Base-by-base conservation (phyloP, 495 filamentous ascomycete species). In the Trichoderma erinaceum region DNA sequence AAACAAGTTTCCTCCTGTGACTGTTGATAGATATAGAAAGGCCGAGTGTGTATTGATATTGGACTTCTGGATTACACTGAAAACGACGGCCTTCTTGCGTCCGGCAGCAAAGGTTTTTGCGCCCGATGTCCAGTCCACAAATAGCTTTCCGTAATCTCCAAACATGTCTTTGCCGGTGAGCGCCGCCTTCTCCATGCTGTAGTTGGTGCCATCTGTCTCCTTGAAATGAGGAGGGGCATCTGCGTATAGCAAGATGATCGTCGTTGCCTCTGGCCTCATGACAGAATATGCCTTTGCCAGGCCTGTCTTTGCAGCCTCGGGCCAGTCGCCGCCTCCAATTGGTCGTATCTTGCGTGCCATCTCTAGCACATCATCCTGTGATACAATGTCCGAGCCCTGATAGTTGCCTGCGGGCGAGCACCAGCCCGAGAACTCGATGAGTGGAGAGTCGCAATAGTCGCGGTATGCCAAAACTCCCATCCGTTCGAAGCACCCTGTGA, bases 351-450 rank as follows among this genome's bases (percentile, higher is more conserved):
- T 63, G 16, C 32, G 32, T 25, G 65, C 68, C 12, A 70, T 75
- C 41, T 65, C n/a, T 21, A 77, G 69, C 23, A 75, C 61, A 0
- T 21, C 27, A 1, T 70, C 41, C 66, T 72, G 72, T 12, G 71
- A 63, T 15, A 69, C 66, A 7, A 68, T 63, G 43, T 64, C 66
- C 29, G 67, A 68, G 64, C 21, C n/a, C 21, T 56, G 50, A n/a
- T n/a, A 21, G 4, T 56, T 56, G 16, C 50, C 50, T 16, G 50
- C 18, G 10, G 50, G 50, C 50, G 50, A 56, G 50, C 50, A 56
- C 80, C 80, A 84, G 10, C 80, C 80, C 0, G 80, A 81, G 76
- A 76, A 84, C 38, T 78, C 69, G 6, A 78, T 71, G n/a, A 79
- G 63, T 0, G 69, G 27, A 0, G 50, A 58, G 23, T 71, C 71